Base-by-base conservation (phyloP, 2,329 filamentous ascomycete genomes). In the Colletotrichum lindemuthianum region DNA sequence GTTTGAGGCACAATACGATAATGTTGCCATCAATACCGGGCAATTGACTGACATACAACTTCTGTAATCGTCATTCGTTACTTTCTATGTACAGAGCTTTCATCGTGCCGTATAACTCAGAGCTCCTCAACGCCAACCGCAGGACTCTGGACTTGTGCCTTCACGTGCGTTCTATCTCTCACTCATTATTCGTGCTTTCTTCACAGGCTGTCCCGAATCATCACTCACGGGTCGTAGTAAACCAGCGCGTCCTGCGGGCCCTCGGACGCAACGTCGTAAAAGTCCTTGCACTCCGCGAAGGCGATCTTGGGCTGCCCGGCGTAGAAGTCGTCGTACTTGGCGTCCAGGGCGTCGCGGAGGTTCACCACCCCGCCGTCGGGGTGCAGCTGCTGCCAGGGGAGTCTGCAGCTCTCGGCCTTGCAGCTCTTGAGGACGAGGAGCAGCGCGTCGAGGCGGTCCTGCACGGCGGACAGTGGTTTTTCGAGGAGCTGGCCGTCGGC, bases 341-440 rank as follows among this genome's bases (percentile, higher is more conserved):
- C 15, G 4, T 75, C 57, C 59, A 89, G 74, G 0, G 87, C 87
- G 56, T 87, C 84, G 0, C 72, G 71, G 2, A 90, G 73, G 32
- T 72, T 85, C 34, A 72, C 71, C 1, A 89, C 87, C 34, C 80
- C 71, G 0, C 83, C 84, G 2, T 73, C 74, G 0, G 86, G 86
- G 68, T 89, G 86, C 2, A 90, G 74, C 2, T 79, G 78, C 12
- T 76, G 75, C 88, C 88, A 90, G 0, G 88, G 88, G 32, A 81
- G 74, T 4, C 81, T 75, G 69, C 88, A 90, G 0, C 79, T 78
- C 9, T 76, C 68, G 8, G 80, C 84, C 70, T 84, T 83, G 74
- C 88, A 90, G 4, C 84, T 84, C 75, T 90, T 90, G 32, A 88
- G 77, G 2, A 88, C 84, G 65, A 90, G 76, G 50, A 89, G 77